Base-by-base conservation (phyloP, 176 grass and related monocot genomes). In the Saccharum officinarum region DNA sequence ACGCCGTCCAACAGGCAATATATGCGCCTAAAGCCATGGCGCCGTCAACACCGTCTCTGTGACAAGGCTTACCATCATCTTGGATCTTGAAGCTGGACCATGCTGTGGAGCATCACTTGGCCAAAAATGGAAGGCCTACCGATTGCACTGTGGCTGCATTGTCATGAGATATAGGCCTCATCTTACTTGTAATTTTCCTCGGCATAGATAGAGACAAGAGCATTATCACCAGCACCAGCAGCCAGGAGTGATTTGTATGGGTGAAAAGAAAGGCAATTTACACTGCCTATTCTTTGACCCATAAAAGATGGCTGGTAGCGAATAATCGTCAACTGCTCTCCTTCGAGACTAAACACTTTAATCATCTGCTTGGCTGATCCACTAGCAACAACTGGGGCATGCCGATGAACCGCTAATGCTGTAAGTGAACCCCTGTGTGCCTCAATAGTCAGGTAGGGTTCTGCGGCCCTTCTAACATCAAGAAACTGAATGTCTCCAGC, bases 401-500 rank as follows among this genome's bases (percentile, higher is more conserved):
- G 85, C 18, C 92, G 85, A 80, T 94, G 92, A 88, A 92, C 76
- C 60, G 92, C 92, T 61, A 94, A 81, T 49, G 92, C 85, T 22
- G 90, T 94, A 39, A 94, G 83, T 36, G 90, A 94, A 71, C 89
- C 89, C 82, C 89, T 91, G 57, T 91, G 89, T 52, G 89, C 89
- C 62, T 91, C 89, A 15, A 91, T 88, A 47, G 86, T 91, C 17
- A 91, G 71, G 66, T 91, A 88, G 20, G 89, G 89, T 77, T 94
- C 84, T 28, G 87, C 23, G 26, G 86, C 71, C 61, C 87, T 95
- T 90, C 96, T 91, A 68, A 93, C 77, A 88, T 98, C 95, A 17
- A 98, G 76, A 76, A 95, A 98, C 23, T 95, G 93, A 88, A 97
- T 97, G 54, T 97, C 94, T 49, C 94, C 94, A 63, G 89, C 89